A percentile compares a stretch with the other conserved stretches of the same genome.
Evolutionary conservation across 2,329 filamentous ascomycete species (phyloP).

Genomic region (Sphaceloma murrayae): DNA sequence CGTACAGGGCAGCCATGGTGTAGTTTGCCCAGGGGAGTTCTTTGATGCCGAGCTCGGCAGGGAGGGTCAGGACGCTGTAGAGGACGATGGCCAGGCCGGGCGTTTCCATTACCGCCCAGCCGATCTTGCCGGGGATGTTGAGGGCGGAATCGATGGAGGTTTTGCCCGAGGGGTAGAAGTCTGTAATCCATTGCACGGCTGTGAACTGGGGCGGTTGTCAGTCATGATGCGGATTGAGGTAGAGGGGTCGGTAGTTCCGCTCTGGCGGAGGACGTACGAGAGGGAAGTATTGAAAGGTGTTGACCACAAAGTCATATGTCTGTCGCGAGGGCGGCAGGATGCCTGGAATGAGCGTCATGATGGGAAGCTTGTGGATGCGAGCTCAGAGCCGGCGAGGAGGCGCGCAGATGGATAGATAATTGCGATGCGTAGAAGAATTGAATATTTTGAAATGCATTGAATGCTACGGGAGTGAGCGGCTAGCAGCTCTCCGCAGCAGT

Average conservation of each 20-base stretch:
- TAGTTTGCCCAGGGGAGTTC: slow-evolving; percentile 68
- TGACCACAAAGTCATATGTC: slow-evolving; percentile 40
- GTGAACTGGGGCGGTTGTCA: slow-evolving; percentile 56
- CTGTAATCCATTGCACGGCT: slow-evolving; percentile 62
- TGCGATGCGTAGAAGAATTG: no score
- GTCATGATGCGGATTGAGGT: no score
- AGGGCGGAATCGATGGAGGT: slow-evolving; percentile 64
- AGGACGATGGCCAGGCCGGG: slow-evolving; percentile 67
- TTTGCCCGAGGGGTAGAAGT: slow-evolving; percentile 87
- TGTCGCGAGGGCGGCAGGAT: slow-evolving; percentile 42
- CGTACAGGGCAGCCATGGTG: slow-evolving; percentile 59
- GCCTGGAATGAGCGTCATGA: slow-evolving; percentile 37
- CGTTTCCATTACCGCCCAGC: slow-evolving; percentile 82
- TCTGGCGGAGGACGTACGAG: slow-evolving; percentile 30
- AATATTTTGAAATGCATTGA: not conserved
- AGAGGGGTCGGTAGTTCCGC: no score
- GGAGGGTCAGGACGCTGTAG: slow-evolving; percentile 66
- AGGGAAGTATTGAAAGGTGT: slow-evolving; percentile 42
- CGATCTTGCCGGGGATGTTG: slow-evolving; percentile 82
- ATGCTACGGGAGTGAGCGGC: not conserved
- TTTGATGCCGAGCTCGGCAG: slow-evolving; percentile 46
- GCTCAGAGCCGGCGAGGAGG: not conserved
- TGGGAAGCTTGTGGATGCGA: not conserved
- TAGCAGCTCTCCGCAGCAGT: no score
- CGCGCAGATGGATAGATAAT: no score